phyloP scores from a whole-genome alignment of 2,329 filamentous ascomycete species.

The Chaetomium strumarium region DNA sequence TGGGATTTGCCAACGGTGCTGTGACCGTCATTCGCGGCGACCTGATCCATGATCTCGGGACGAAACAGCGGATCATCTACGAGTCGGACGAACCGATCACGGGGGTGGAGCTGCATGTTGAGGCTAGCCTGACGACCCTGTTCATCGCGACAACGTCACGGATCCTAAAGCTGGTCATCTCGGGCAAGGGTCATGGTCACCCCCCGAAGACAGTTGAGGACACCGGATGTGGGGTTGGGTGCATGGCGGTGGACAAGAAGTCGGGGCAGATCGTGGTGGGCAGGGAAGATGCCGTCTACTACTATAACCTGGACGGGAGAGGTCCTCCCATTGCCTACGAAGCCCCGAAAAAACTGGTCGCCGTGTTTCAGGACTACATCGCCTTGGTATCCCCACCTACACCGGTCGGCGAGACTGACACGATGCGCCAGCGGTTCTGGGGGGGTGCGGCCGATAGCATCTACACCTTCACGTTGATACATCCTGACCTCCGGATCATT shows the following conservation, averaged over 20 bases:
- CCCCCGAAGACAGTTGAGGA: constrained; percentile 86
- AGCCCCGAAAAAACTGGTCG: constrained; percentile 76
- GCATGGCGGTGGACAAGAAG: constrained; percentile 79
- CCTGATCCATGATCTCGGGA: constrained; percentile 88
- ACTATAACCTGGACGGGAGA: constrained; percentile 78
- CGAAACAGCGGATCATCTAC: constrained; percentile 89
- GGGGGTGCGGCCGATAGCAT: constrained; percentile 66
- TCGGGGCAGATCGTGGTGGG: constrained; percentile 87
- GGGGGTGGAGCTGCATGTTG: constrained; percentile 69
- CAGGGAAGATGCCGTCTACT: constrained; percentile 91
- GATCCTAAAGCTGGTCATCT: constrained; percentile 80
- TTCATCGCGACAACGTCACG: constrained; percentile 89
- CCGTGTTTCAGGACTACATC: constrained; percentile 78
- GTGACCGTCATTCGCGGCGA: constrained; percentile 93
- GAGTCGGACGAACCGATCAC: constrained; percentile 96
- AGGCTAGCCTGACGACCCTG: constrained; percentile 62
- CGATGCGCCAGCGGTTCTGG: constrained; percentile 66
- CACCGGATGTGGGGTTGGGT: constrained; percentile 83
- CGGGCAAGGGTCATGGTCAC: constrained; percentile 82
- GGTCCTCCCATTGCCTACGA: constrained; percentile 89
- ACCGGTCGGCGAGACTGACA: constrained; percentile 51
- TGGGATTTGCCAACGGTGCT: constrained; percentile 92
- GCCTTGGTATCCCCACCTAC: constrained; percentile 74
- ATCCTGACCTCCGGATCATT: constrained; percentile 83
- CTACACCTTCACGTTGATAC: constrained; percentile 87